Evolutionary conservation across 78 protist species (phyloP), one percentile per base, ranked within the genome.

Genomic region (Isochrysis galbana): DNA sequence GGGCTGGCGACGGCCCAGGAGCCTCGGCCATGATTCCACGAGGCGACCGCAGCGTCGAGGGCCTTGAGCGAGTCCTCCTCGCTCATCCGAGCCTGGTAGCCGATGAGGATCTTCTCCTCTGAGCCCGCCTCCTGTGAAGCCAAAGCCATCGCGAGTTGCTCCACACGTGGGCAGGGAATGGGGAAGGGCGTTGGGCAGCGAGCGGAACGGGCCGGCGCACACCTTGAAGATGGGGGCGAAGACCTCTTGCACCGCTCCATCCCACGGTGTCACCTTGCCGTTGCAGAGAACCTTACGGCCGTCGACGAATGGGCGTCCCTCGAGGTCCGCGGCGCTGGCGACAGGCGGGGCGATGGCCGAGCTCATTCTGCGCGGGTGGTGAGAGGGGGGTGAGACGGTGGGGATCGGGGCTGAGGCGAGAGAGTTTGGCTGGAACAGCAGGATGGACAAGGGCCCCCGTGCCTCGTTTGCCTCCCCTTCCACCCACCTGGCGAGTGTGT

Each of bases 231-330:
- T 89, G 48, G 91, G 91, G 5, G 91, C 41, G 5, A 25, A 51
- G 4, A 89, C 91, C 26, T 54, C 67, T 21, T 51, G 69, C 38
- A 69, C 80, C 2, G 74, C 38, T 0, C 91, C 91, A 10, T 2
- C 44, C 91, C 91, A 89, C 51, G 42, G 17, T n/a, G 3, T 11
- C 7, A 89, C 47, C 80, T 89, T 17, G 34, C 91, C 91, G 41
- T 89, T 69, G 61, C 41, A 25, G 17, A 89, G 74, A 2, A 67
- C 41, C 67, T 89, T 55, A 48, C 72, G 72, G 80, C 77, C 91
- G 51, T 89, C 67, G 36, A 86, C 69, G 39, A 41, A 26, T 0
- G 90, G 90, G 22, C 89, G 89, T 67, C 34, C 74, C 74, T 67
- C 74, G n/a, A n/a, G n/a, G n/a, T n/a, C n/a, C n/a, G n/a, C 32